Percentiles rank a stretch among this genome's conserved stretches.
These are phyloP conservation scores for Neurospora sp. DNA, from an alignment of 2,329 filamentous ascomycete species.

Conservation along the genomic window DNA sequence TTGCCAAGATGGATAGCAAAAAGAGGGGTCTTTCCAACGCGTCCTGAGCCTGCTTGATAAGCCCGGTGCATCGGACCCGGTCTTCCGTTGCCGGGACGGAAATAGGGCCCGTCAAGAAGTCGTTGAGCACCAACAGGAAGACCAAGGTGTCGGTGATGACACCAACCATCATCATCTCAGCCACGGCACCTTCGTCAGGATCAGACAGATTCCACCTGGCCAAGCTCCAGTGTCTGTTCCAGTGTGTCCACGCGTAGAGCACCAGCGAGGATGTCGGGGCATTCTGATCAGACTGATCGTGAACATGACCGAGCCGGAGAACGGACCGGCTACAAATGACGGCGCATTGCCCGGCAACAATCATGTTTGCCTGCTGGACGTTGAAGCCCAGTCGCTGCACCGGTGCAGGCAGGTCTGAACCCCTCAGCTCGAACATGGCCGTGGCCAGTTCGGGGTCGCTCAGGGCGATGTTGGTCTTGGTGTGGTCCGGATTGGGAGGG, in stretches of 20 bases:
- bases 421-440: constrained; percentile 1
- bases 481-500: neutral
- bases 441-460: constrained; percentile 5
- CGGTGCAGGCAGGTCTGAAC: neutral
- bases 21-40: constrained; percentile 5
- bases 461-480: constrained; percentile 1
- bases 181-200: neutral
- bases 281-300: neutral
- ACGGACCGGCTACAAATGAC: constrained; percentile 7
- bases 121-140: constrained; percentile 10
- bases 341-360: constrained; percentile 9
- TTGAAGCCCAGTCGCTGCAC: constrained; percentile 4
- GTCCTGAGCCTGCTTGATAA: constrained; percentile 7
- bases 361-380: constrained; percentile 6
- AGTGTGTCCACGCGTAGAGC: constrained; percentile 13
- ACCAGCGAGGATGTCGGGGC: constrained; percentile 5
- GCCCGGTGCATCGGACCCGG: neutral
- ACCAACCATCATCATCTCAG: constrained; percentile 7
- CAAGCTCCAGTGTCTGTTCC: constrained; percentile 8
- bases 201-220: constrained; percentile 5
- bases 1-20: constrained; percentile 1
- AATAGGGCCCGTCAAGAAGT: constrained; percentile 11
- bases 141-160: constrained; percentile 9
- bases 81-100: constrained; percentile 4
- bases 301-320: constrained; percentile 8